Evolutionary conservation across 305 asterid genomes (phyloP).

Genomic region (Fraxinus xanthoxyloides): DNA sequence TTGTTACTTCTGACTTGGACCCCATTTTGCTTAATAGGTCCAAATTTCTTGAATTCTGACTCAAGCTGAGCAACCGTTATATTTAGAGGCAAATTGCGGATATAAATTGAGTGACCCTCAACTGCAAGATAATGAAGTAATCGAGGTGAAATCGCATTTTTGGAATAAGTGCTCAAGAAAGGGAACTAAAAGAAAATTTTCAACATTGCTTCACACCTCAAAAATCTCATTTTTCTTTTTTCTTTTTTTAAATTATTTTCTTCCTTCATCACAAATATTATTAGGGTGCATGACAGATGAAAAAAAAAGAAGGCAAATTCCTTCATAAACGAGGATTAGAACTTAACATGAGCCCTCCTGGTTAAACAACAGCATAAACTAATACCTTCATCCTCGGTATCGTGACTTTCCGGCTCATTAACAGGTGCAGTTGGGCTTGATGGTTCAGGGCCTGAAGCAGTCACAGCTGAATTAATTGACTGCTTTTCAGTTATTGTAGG

Average conservation of each 20-base stretch:
- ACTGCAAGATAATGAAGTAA: conserved; percentile 34
- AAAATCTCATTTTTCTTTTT: neutral
- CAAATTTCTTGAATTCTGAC: conserved; percentile 66
- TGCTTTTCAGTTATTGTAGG: conserved; percentile 44
- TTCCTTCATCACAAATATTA: neutral
- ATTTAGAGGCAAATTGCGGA: conserved; percentile 71
- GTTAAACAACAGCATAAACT: neutral
- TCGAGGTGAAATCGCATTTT: conserved; percentile 12
- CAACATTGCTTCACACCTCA: conserved; percentile 15
- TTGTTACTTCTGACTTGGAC: conserved; percentile 82
- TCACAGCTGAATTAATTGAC: conserved; percentile 33
- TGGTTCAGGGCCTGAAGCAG: conserved; percentile 42
- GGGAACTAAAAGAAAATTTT: conserved; percentile 5
- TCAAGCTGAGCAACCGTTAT: conserved; percentile 67
- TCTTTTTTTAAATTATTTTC: neutral
- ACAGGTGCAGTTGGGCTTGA: conserved; percentile 30
- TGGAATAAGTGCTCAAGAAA: conserved; percentile 2
- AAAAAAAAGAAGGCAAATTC: neutral
- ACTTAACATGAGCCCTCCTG: neutral
- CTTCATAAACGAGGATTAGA: neutral
- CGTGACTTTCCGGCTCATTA: conserved; percentile 44
- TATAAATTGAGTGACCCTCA: conserved; percentile 75
- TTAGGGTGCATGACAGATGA: neutral
- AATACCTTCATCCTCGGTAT: conserved; percentile 66
- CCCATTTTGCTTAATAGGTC: conserved; percentile 69